Evolutionary conservation across 352 stramenopile species (phyloP).

Genomic region (Hyaloperonospora brassicae): DNA sequence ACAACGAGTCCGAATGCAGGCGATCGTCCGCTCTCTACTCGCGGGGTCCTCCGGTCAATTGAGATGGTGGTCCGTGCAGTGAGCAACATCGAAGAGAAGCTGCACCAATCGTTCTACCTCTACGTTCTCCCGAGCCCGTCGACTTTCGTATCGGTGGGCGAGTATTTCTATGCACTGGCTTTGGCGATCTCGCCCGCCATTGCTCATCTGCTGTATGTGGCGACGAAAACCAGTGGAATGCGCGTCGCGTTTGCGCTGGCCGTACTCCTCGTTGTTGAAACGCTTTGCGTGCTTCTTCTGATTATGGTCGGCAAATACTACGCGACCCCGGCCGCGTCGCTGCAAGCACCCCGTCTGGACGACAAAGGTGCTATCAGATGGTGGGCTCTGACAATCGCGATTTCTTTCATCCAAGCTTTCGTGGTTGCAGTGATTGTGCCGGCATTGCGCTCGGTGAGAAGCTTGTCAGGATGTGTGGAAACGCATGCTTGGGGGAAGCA

Average conservation of each 20-base stretch:
- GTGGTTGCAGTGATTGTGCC: conserved; percentile 24
- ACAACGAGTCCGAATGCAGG: conserved; percentile 14
- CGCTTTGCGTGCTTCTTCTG: conserved; percentile 20
- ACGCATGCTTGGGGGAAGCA: conserved; percentile 33
- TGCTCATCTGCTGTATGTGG: conserved; percentile 44
- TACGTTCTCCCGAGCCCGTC: conserved; percentile 68
- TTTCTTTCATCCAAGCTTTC: conserved; percentile 23
- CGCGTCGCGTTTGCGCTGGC: conserved; percentile 46
- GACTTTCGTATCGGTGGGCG: conserved; percentile 80
- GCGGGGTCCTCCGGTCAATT: conserved; percentile 40
- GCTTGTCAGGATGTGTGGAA: conserved; percentile 37
- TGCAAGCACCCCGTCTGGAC: conserved; percentile 10
- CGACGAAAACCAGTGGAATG: conserved; percentile 47
- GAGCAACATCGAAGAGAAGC: conserved; percentile 84
- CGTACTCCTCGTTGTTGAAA: conserved; percentile 34
- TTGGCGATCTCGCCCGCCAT: conserved; percentile 62
- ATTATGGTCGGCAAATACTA: conserved; percentile 8
- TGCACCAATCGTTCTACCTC: conserved; percentile 85
- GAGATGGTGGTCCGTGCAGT: conserved; percentile 67
- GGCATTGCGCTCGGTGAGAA: conserved; percentile 18
- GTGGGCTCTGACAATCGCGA: conserved; percentile 20
- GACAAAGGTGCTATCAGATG: conserved; percentile 9
- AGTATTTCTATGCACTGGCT: conserved; percentile 81
- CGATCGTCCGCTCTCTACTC: conserved; percentile 22
- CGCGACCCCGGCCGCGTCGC: conserved; percentile 3